These are phyloP conservation scores for Aureobasidium sp. DNA, from an alignment of 2,329 filamentous ascomycete genomes.

Conservation along the genomic window DNA sequence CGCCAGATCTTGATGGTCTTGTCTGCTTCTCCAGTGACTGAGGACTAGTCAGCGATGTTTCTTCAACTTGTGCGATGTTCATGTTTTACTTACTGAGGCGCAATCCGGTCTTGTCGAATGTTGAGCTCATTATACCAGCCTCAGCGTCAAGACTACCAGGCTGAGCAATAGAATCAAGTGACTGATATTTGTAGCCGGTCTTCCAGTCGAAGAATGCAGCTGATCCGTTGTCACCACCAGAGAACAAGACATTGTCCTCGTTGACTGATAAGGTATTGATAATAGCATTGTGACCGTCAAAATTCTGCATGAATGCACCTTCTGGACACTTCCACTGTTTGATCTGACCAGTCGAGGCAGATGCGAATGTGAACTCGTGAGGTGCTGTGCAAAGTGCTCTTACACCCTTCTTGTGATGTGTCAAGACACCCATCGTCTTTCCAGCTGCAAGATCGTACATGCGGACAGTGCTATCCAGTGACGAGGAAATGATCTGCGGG, in stretches of 20 bases:
- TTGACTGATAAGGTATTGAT: conserved; percentile 93
- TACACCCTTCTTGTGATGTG: conserved; percentile 97
- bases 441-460: conserved; percentile 95
- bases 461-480: conserved; percentile 82
- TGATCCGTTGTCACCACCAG: conserved; percentile 89
- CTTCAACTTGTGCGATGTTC: background rate
- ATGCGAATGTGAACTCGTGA: conserved; percentile 92
- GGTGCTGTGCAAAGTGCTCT: conserved; percentile 78
- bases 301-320: conserved; percentile 98
- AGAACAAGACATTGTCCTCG: conserved; percentile 90
- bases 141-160: conserved; percentile 92
- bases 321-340: conserved; percentile 99
- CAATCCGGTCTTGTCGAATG: conserved; percentile 70
- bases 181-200: conserved; percentile 84
- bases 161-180: conserved; percentile 83
- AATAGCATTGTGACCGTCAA: conserved; percentile 91
- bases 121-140: conserved; percentile 88
- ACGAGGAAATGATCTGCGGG: conserved; percentile 90
- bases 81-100: background rate
- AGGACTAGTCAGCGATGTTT: conserved; percentile 19
- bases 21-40: conserved; percentile 93
- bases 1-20: conserved; percentile 98
- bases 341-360: conserved; percentile 83
- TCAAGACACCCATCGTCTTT: conserved; percentile 92
- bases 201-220: conserved; percentile 99